A percentile compares a stretch with the other conserved stretches of the same genome.
Conservation (phyloP, 176 grass and related monocot species). For the Oryza punctata region DNA sequence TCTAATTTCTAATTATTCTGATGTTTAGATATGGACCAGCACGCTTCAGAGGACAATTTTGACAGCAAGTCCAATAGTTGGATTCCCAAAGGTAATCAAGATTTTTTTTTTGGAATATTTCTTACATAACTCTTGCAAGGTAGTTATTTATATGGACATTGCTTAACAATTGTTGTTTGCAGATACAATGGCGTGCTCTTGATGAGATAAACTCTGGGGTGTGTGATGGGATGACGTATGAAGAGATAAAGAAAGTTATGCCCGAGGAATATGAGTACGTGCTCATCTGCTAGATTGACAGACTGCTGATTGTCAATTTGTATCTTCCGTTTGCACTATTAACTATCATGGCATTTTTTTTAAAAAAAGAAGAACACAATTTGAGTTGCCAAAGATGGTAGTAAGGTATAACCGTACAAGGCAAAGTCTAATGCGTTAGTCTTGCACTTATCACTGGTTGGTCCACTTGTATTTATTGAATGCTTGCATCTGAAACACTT, state of each 20-base stretch:
- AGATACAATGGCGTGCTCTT: slow-evolving; percentile 99
- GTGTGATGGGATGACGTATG: slow-evolving; percentile 99
- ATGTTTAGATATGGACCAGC: slow-evolving; percentile 94
- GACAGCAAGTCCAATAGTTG: slow-evolving; percentile 91
- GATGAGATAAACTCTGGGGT: slow-evolving; percentile 98
- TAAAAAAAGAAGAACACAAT: not conserved
- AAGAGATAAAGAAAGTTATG: slow-evolving; percentile 99
- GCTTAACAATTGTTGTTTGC: slow-evolving; percentile 32
- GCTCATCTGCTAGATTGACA: not conserved
- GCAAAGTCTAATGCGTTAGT: not conserved
- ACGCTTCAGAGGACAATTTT: slow-evolving; percentile 98
- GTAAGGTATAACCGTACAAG: not conserved
- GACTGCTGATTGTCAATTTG: not conserved
- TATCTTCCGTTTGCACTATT: not conserved
- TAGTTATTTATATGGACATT: slow-evolving; percentile 22
- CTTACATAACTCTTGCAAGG: slow-evolving; percentile 29
- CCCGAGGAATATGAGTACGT: slow-evolving; percentile 90
- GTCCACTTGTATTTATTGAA: not conserved
- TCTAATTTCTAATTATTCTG: slow-evolving; percentile 19
- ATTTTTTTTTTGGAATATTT: slow-evolving; percentile 12
- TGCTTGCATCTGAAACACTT: slow-evolving; percentile 20
- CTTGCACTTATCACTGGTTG: not conserved
- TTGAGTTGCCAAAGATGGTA: not conserved
- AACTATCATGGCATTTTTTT: not conserved
- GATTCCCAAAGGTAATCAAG: slow-evolving; percentile 84